Conservation (phyloP, 495 filamentous ascomycete species). For the Coniosporium apollinis region DNA sequence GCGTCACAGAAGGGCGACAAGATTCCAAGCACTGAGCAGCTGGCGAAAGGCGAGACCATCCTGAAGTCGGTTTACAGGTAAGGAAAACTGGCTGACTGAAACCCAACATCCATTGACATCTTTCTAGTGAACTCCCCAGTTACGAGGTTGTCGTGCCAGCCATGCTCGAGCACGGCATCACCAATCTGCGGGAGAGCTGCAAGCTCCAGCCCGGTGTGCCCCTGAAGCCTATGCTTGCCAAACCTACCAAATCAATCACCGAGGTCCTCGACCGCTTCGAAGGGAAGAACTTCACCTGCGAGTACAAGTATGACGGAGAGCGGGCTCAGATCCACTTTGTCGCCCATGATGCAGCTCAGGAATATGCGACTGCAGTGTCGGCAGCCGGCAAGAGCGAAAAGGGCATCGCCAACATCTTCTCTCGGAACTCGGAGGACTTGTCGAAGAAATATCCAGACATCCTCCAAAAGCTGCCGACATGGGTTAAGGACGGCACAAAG, state of each 20-base stretch:
- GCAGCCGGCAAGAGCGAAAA: conserved; percentile 39
- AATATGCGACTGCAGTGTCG: conserved; percentile 36
- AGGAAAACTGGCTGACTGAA: too few relatives aligned
- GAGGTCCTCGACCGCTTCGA: conserved; percentile 97
- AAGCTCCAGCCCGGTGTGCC: conserved; percentile 88
- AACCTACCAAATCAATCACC: conserved; percentile 96
- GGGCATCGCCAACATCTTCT: conserved; percentile 80
- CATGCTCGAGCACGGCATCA: conserved; percentile 73
- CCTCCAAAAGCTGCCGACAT: conserved; percentile 64
- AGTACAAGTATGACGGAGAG: conserved; percentile 98
- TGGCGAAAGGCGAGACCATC: conserved; percentile 67
- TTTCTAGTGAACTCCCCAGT: conserved; percentile 62
- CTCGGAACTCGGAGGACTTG: conserved; percentile 86
- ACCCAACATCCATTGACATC: too few relatives aligned
- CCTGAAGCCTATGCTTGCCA: conserved; percentile 96
- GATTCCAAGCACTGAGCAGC: conserved; percentile 49
- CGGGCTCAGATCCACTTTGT: conserved; percentile 96
- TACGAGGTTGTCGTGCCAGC: conserved; percentile 91
- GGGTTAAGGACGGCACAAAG: conserved; percentile 77
- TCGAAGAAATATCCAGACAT: conserved; percentile 97
- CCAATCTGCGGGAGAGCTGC: conserved; percentile 65
- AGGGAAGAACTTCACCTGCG: conserved; percentile 87
- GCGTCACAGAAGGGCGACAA: conserved; percentile 46
- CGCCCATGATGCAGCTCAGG: conserved; percentile 54
- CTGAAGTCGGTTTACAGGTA: conserved; percentile 85